Evolutionary conservation across 2,329 filamentous ascomycete species (phyloP).

Genomic region (Colletotrichum chlorophyti): DNA sequence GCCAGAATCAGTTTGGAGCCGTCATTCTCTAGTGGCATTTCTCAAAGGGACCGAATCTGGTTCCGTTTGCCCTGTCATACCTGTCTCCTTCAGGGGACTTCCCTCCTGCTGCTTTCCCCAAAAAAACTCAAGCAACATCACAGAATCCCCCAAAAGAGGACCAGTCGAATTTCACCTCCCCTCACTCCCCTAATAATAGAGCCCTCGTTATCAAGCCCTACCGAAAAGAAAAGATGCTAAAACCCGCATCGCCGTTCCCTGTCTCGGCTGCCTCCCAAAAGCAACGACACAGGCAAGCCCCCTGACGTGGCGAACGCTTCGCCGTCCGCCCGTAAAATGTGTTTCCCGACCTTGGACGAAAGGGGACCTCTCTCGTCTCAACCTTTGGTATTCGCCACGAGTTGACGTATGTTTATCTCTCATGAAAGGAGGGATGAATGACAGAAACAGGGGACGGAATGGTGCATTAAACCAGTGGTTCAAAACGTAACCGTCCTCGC

Average conservation of each 20-base stretch:
- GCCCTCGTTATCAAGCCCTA: constrained; percentile 1
- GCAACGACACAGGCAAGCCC: background rate
- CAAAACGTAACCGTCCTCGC: too few relatives aligned
- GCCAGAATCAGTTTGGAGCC: too few relatives aligned
- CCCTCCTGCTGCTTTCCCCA: background rate
- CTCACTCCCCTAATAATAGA: constrained; percentile 5
- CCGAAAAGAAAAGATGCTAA: background rate
- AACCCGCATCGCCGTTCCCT: background rate
- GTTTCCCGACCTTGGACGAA: too few relatives aligned
- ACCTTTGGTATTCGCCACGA: too few relatives aligned
- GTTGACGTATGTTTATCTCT: too few relatives aligned
- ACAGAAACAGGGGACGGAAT: too few relatives aligned
- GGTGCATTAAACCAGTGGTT: too few relatives aligned
- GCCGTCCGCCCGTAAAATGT: too few relatives aligned
- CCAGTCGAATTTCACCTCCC: background rate
- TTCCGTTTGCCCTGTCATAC: background rate
- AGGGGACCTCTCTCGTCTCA: background rate
- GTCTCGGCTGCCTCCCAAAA: background rate
- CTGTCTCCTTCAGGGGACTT: background rate
- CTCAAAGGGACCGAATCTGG: too few relatives aligned
- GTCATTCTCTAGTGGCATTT: background rate
- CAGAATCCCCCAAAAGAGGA: background rate
- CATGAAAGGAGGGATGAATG: too few relatives aligned
- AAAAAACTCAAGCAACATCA: background rate
- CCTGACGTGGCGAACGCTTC: background rate